These are phyloP conservation scores for Golubevia pallescens DNA, from an alignment of 1,284 basidiomycete species.

Conservation along the genomic window DNA sequence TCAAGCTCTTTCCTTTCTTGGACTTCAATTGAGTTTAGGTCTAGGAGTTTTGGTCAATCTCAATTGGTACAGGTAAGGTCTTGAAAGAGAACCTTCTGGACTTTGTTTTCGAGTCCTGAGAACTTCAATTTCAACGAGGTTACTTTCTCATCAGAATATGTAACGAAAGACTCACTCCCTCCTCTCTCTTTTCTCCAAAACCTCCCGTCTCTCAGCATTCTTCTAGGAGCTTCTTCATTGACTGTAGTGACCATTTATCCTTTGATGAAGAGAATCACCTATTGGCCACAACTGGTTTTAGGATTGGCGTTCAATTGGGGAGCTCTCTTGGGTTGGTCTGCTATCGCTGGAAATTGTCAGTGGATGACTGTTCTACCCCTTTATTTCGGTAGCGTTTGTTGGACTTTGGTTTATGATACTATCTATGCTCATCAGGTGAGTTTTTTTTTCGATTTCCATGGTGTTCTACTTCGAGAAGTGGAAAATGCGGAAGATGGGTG, in stretches of 20 bases:
- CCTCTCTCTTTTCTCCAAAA: not conserved
- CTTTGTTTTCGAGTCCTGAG: too few species aligned
- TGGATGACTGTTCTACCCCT: slow-evolving; percentile 76
- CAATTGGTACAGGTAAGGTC: slow-evolving; percentile 91
- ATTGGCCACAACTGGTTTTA: slow-evolving; percentile 96
- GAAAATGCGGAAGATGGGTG: too few species aligned
- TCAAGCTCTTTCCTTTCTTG: slow-evolving; percentile 84
- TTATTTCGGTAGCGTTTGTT: slow-evolving; percentile 85
- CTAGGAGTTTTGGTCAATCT: slow-evolving; percentile 88
- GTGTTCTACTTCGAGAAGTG: too few species aligned
- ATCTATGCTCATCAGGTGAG: slow-evolving; percentile 95
- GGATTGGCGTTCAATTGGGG: slow-evolving; percentile 98
- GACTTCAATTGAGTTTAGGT: slow-evolving; percentile 80
- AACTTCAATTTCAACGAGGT: not conserved
- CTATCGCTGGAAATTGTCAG: slow-evolving; percentile 78
- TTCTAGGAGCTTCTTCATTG: slow-evolving; percentile 87
- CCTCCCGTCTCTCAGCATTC: slow-evolving; percentile 71
- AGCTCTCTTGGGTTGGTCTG: slow-evolving; percentile 92
- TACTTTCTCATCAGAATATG: not conserved
- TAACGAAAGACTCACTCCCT: not conserved
- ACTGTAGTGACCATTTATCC: slow-evolving; percentile 89
- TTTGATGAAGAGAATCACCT: slow-evolving; percentile 94
- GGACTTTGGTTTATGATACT: slow-evolving; percentile 96
- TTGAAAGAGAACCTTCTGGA: too few species aligned
- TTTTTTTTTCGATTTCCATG: too few species aligned